Percentiles rank a stretch among this genome's conserved stretches.
phyloP scores from a whole-genome alignment of 352 stramenopile species.

The Globisporangium rhizosaccharum region DNA sequence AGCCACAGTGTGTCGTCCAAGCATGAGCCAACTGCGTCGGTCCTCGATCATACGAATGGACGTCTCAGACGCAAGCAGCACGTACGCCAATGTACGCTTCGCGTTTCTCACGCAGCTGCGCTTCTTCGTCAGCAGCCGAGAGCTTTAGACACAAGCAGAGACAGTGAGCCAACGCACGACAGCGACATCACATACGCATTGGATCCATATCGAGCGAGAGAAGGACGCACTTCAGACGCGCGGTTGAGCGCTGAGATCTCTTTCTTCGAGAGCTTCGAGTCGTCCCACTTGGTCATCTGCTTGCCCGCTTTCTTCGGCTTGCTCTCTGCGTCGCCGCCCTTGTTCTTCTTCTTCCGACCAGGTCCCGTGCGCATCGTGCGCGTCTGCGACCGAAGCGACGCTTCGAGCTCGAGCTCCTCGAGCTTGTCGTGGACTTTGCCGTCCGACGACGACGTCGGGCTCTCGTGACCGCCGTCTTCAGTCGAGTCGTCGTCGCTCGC shows the following conservation, averaged over 20 bases:
- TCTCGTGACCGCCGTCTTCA: constrained; percentile 55
- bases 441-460: constrained; percentile 23
- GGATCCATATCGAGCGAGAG: background rate
- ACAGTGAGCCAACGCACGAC: background rate
- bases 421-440: constrained; percentile 51
- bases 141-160: constrained; percentile 19
- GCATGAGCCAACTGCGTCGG: background rate
- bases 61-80: background rate
- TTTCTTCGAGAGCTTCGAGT: constrained; percentile 83
- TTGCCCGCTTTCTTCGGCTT: constrained; percentile 62
- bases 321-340: constrained; percentile 20
- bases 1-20: background rate
- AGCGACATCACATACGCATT: background rate
- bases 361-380: constrained; percentile 66
- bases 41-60: background rate
- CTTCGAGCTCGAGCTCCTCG: constrained; percentile 49
- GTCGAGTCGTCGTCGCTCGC: constrained; percentile 47
- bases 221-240: constrained; percentile 46
- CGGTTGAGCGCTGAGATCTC: constrained; percentile 71
- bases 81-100: constrained; percentile 80
- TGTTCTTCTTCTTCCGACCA: constrained; percentile 54
- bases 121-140: constrained; percentile 68
- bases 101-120: constrained; percentile 62
- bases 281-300: constrained; percentile 83
- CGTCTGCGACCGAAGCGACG: constrained; percentile 33